A percentile compares a stretch with the other conserved stretches of the same genome.
Conservation (phyloP, 805 yeast species). For the Phaffomyces antillensis region DNA sequence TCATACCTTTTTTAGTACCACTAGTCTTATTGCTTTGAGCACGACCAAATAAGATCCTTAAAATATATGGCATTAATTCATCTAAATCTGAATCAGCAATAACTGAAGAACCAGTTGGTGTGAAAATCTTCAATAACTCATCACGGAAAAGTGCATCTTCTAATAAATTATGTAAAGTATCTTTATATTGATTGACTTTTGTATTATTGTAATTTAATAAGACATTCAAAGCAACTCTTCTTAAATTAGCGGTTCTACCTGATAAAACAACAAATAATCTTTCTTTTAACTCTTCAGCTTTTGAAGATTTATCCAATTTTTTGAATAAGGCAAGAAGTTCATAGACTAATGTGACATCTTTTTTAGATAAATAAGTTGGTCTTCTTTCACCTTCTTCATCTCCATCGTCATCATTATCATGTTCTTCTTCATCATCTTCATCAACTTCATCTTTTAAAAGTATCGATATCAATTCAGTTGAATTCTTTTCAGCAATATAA, state of each 20-base stretch:
- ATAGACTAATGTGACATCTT: constrained; percentile 52
- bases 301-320: constrained; percentile 47
- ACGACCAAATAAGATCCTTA: constrained; percentile 80
- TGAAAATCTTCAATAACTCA: constrained; percentile 62
- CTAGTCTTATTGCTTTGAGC: constrained; percentile 64
- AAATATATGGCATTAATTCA: constrained; percentile 59
- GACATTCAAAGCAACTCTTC: constrained; percentile 65
- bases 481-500: constrained; percentile 58
- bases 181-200: constrained; percentile 58
- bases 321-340: constrained; percentile 59
- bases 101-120: constrained; percentile 40
- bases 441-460: constrained; percentile 31
- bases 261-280: constrained; percentile 52
- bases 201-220: constrained; percentile 58
- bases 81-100: constrained; percentile 57
- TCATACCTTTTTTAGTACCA: constrained; percentile 66
- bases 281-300: constrained; percentile 45
- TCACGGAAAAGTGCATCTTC: constrained; percentile 85
- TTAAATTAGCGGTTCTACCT: constrained; percentile 54
- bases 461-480: constrained; percentile 49
- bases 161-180: constrained; percentile 62
- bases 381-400: constrained; percentile 11
- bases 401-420: constrained; percentile 19
- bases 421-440: constrained; percentile 14
- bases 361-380: constrained; percentile 32